Evolutionary conservation across 495 filamentous ascomycete species (phyloP).

Genomic region (Daldinia vernicosa): DNA sequence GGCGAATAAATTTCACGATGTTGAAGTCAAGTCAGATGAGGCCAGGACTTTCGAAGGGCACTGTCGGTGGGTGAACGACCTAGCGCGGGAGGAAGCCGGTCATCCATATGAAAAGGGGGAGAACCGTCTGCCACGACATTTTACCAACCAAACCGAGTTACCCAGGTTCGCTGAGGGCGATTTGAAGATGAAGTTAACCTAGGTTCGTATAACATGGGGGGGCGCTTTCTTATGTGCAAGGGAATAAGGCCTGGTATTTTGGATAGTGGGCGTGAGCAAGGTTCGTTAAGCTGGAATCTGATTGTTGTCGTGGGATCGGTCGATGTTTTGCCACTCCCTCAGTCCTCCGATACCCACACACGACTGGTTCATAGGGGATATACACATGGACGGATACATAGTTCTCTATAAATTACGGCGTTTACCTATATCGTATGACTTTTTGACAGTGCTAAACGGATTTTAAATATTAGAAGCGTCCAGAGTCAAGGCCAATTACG

Average conservation of each 20-base stretch:
- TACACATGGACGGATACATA: neutral
- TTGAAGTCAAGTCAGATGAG: conserved; percentile 50
- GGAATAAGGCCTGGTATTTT: neutral
- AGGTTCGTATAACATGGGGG: neutral
- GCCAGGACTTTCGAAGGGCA: conserved; percentile 54
- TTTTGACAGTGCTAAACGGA: neutral
- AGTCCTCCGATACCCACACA: neutral
- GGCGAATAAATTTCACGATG: conserved; percentile 66
- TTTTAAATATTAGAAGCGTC: conserved; percentile 9
- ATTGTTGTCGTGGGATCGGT: conserved; percentile 2
- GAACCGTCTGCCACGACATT: conserved; percentile 64
- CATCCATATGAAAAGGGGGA: conserved; percentile 67
- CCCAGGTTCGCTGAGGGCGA: conserved; percentile 11
- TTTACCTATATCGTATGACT: conserved; percentile 28
- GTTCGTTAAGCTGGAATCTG: neutral
- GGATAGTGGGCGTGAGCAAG: neutral
- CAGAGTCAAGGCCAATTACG: conserved; percentile 29
- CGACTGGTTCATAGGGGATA: neutral
- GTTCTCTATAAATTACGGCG: neutral
- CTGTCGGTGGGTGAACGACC: conserved; percentile 77
- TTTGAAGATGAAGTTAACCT: neutral
- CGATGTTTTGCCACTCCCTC: neutral
- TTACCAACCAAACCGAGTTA: conserved; percentile 48
- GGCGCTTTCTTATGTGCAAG: neutral
- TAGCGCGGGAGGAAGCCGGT: conserved; percentile 75